Evolutionary conservation across 2,329 filamentous ascomycete genomes (phyloP).

Genomic region (Venturia effusa): DNA sequence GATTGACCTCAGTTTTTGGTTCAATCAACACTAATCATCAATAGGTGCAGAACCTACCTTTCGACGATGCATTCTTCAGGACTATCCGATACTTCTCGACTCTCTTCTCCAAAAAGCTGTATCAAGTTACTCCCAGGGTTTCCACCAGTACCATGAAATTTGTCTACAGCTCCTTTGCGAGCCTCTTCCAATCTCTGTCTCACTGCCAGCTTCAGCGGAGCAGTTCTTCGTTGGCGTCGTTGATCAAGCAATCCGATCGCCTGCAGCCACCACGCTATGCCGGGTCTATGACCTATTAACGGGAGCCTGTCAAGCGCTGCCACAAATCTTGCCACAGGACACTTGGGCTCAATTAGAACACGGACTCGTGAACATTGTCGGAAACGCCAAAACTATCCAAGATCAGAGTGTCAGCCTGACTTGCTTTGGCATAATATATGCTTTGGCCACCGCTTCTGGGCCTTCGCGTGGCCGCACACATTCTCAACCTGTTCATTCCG

Average conservation of each 20-base stretch:
- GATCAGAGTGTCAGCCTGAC: constrained; percentile 24
- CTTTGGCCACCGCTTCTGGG: constrained; percentile 7
- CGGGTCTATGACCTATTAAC: constrained; percentile 22
- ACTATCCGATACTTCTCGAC: constrained; percentile 3
- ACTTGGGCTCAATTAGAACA: constrained; percentile 20
- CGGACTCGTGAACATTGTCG: constrained; percentile 22
- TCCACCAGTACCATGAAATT: not conserved
- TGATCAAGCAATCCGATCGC: not conserved
- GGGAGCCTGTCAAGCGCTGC: constrained; percentile 20
- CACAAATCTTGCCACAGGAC: constrained; percentile 19
- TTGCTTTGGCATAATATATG: constrained; percentile 25
- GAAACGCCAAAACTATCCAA: constrained; percentile 15
- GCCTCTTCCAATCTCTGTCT: not conserved
- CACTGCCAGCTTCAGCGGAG: constrained; percentile 8
- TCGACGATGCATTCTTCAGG: not conserved
- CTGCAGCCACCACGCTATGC: constrained; percentile 7
- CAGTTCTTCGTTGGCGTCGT: constrained; percentile 6
- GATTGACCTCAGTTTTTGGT: not conserved
- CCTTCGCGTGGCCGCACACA: constrained; percentile 15
- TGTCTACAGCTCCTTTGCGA: constrained; percentile 6
- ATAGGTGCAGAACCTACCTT: not conserved
- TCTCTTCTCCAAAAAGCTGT: constrained; percentile 1
- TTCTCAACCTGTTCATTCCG: not conserved
- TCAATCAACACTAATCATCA: not conserved
- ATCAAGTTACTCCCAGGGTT: not conserved